These are phyloP conservation scores for Sporisorium graminicola DNA, from an alignment of 1,284 basidiomycete species.

Conservation along the genomic window DNA sequence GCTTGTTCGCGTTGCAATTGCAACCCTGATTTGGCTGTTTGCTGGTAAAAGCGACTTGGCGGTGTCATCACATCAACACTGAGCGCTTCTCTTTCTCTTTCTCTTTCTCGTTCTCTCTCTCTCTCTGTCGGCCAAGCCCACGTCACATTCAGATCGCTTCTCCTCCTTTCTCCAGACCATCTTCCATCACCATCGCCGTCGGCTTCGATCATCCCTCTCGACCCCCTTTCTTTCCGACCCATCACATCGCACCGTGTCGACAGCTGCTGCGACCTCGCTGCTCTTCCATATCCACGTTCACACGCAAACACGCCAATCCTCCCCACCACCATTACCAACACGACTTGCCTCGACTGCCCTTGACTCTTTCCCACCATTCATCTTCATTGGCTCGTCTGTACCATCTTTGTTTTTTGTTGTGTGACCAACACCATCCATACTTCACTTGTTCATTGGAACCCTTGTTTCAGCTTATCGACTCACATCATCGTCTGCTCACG, in stretches of 20 bases:
- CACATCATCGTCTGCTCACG: neutral
- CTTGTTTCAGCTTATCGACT: neutral
- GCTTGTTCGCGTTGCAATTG: too few relatives aligned
- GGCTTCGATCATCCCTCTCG: neutral
- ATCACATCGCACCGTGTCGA: neutral
- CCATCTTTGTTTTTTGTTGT: neutral
- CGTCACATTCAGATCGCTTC: neutral
- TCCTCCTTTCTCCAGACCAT: neutral
- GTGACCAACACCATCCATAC: neutral
- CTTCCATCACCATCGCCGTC: constrained; percentile 1
- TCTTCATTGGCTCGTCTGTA: constrained; percentile 7
- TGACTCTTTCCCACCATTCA: neutral
- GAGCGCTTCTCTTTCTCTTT: too few relatives aligned
- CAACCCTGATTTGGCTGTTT: constrained; percentile 5
- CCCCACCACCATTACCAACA: too few relatives aligned
- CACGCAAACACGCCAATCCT: neutral
- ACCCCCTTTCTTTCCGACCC: neutral
- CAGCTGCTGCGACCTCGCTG: too few relatives aligned
- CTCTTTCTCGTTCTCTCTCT: too few relatives aligned
- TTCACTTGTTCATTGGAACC: neutral
- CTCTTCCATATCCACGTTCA: neutral
- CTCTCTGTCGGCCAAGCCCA: too few relatives aligned
- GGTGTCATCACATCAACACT: neutral
- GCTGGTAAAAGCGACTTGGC: neutral
- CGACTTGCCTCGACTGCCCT: constrained; percentile 1